Evolutionary conservation across 257 asterid species (phyloP).

Genomic region (Thymus mandschuricus): DNA sequence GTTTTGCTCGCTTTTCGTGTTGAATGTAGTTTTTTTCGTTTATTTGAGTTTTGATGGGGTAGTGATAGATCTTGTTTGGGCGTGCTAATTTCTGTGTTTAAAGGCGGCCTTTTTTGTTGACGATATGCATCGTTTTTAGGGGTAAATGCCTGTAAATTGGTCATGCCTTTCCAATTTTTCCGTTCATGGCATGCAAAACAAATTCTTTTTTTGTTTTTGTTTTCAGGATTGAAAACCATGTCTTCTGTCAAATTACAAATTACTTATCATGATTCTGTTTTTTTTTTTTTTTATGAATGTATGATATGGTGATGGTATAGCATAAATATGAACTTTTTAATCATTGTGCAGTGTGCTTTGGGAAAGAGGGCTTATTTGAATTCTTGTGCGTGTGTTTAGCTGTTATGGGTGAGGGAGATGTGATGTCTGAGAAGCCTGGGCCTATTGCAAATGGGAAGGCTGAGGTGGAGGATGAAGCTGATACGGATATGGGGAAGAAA

Average conservation of each 20-base stretch:
- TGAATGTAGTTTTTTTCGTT: neutral
- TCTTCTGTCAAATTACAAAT: neutral
- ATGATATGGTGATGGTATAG: neutral
- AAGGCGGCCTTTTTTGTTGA: neutral
- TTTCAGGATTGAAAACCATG: neutral
- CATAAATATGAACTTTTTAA: neutral
- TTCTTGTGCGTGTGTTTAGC: conserved; percentile 5
- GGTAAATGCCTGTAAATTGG: neutral
- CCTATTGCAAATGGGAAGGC: conserved; percentile 47
- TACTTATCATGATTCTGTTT: neutral
- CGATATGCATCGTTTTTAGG: conserved; percentile 5
- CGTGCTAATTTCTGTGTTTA: conserved; percentile 18
- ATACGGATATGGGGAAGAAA: conserved; percentile 15
- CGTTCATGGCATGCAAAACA: conserved; percentile 8
- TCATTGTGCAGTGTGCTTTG: conserved; percentile 8
- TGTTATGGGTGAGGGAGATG: conserved; percentile 68
- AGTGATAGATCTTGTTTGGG: conserved; percentile 33
- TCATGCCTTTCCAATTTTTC: neutral
- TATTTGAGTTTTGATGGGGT: conserved; percentile 2
- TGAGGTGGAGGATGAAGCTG: conserved; percentile 26
- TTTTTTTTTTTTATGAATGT: neutral
- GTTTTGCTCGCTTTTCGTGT: neutral
- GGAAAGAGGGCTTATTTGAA: conserved; percentile 6
- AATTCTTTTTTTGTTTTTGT: neutral
- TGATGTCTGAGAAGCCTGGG: conserved; percentile 46